Evolutionary conservation across 1,139 yeast genomes (phyloP), one percentile per base, ranked within the genome.

Genomic region (Yamadazyma spencermartinsiae): DNA sequence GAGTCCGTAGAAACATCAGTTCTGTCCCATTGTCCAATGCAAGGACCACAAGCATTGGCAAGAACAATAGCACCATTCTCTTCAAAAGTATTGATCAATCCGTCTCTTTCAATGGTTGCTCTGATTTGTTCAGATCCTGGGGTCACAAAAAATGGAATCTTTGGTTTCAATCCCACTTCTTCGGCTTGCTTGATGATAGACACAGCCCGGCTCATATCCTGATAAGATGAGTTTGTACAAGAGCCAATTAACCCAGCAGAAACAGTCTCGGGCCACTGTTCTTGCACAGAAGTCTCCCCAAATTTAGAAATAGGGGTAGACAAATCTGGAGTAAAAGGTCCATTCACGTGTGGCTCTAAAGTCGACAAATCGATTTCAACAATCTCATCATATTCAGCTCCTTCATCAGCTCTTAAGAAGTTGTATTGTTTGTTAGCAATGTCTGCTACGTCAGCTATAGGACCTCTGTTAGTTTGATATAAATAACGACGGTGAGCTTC

Each of bases 1-100:
- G 85, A 79, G 39, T 76, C 78, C 61, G 84, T 83, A 37, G 83
- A 73, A 36, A 83, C 75, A 45, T 72, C 76, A 12, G 65, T 54
- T 67, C 98, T 82, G 61, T 89, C 96, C 98, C 98, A 92, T 72
- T 92, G 98, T 38, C 98, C 98, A 56, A 92, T 92, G 74, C 98
- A 92, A 48, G 98, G 98, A 42, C 98, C 98, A 73, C 98, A 92
- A 12, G 98, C 98, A 58, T 92, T 92, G 31, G 98, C 96, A 49
- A 92, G 73, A 13, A 92, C 96, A 38, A 80, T 74, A 36, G 96
- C 98, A 41, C 97, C 97, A 54, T 83, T 85, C 35, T 82, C 75
- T 60, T 83, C 82, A 59, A 92, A 88, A 27, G 85, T 80, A 31
- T 83, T 77, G 40, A 86, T 79, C 49, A 86, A 74, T 13, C 98